Evolutionary conservation across 371 early-diverging fungal genomes (phyloP), one percentile per base, ranked within the genome.

Genomic region (Rhizomucor miehei): DNA sequence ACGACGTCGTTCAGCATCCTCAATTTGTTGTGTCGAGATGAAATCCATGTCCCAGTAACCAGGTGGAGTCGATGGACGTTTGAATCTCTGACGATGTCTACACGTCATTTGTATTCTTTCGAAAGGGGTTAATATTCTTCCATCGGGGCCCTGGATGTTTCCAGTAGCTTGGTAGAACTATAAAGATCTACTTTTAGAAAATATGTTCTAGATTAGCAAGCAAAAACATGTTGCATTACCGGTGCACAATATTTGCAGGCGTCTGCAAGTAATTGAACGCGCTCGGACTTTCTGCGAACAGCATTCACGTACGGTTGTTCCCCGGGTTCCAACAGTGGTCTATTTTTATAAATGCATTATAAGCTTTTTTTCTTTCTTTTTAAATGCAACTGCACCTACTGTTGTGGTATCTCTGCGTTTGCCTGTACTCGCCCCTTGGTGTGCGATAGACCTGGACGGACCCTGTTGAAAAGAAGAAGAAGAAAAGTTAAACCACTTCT

Each of bases 241-340:
- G 44, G 38, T 17, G 52, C 46, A 35, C 59, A 58, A 24, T 47
- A 52, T 23, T 38, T 21, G 40, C 59, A 58, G 6, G 59, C 19
- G 1, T 17, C 21, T 4, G 52, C 59, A 17, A 17, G 34, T n/a
- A 58, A 23, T 38, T 58, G 44, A 1, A 47, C 38, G 34, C 59
- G 36, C n/a, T 58, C 52, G 24, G 45, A 40, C 29, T 52, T 52
- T 23, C 45, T 58, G 16, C 59, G 59, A 23, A 52, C 59, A 17
- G 47, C 59, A 39, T 58, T 52, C 5, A 58, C 59, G 39, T 25
- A 58, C n/a, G 59, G 54, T 29, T 44, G 45, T 35, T 53, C 54
- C 20, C 41, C 29, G 29, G 29, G 8, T 29, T 29, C 29, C 29
- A 8, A 29, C 29, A 29, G 8, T 29, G 29, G 5, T 8, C 29